A percentile compares a stretch with the other conserved stretches of the same genome.
Evolutionary conservation across 192 early-diverging fungal species (phyloP).

Genomic region (Glomus cerebriforme): DNA sequence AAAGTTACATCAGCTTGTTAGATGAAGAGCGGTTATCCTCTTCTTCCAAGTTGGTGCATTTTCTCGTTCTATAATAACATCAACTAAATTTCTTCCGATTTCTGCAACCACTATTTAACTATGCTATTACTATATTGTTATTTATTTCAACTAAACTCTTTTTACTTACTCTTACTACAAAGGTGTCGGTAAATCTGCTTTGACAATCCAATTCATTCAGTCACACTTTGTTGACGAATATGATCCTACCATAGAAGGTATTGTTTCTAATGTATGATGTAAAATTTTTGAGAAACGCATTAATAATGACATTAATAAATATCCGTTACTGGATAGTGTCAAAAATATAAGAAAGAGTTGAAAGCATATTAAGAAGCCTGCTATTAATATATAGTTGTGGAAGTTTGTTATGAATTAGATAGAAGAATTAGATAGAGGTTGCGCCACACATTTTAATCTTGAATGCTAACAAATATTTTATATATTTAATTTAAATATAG

Average conservation of each 20-base stretch:
- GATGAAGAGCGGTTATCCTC: not conserved
- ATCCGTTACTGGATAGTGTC: not conserved
- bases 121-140: not conserved
- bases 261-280: not conserved
- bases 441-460: not conserved
- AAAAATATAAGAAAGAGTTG: not conserved
- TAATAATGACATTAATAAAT: not conserved
- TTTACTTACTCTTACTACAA: not conserved
- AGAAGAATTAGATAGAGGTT: too few relatives aligned
- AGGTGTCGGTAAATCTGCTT: slow-evolving; percentile 79
- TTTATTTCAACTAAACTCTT: not conserved
- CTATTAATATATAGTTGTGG: not conserved
- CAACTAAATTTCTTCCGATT: too few relatives aligned
- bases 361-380: not conserved
- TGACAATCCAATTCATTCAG: slow-evolving; percentile 83
- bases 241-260: slow-evolving; percentile 95
- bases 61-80: not conserved
- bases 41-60: not conserved
- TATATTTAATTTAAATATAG: slow-evolving; percentile 36
- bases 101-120: not conserved
- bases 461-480: slow-evolving; percentile 2
- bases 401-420: too few relatives aligned
- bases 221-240: slow-evolving; percentile 88
- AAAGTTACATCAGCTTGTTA: not conserved
- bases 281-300: not conserved